Conservation (phyloP, 2,329 filamentous ascomycete species). For the Talaromyces sp. region DNA sequence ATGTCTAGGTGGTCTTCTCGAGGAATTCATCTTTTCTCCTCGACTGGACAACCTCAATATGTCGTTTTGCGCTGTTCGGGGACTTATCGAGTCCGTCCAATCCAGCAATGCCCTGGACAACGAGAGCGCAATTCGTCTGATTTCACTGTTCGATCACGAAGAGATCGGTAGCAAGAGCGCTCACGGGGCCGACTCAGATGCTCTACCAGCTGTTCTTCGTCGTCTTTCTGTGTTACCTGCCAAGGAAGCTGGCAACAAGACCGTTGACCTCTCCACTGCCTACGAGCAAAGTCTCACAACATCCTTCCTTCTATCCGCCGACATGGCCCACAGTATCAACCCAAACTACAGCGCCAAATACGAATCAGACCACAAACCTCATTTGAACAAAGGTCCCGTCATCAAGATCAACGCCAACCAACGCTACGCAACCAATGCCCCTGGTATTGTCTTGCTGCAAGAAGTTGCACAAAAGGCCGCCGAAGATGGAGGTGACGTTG, state of each 20-base stretch:
- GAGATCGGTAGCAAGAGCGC: conserved; percentile 92
- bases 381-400: conserved; percentile 94
- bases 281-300: conserved; percentile 90
- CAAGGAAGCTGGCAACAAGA: conserved; percentile 55
- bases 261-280: conserved; percentile 68
- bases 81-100: conserved; percentile 75
- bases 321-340: conserved; percentile 96
- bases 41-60: conserved; percentile 94
- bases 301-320: conserved; percentile 91
- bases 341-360: conserved; percentile 94
- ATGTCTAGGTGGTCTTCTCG: conserved; percentile 81
- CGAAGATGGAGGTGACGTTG: conserved; percentile 59
- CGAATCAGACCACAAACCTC: conserved; percentile 82
- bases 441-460: conserved; percentile 88
- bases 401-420: conserved; percentile 99
- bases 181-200: conserved; percentile 89
- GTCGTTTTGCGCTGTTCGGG: conserved; percentile 88
- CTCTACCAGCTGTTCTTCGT: conserved; percentile 81
- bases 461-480: conserved; percentile 70
- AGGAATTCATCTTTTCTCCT: conserved; percentile 96
- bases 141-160: conserved; percentile 95
- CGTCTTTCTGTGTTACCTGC: conserved; percentile 78
- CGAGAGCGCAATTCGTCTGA: conserved; percentile 81
- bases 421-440: conserved; percentile 93
- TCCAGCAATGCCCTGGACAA: conserved; percentile 65